These are phyloP conservation scores for Clarireedia paspali DNA, from an alignment of 2,329 filamentous ascomycete genomes.

Conservation along the genomic window DNA sequence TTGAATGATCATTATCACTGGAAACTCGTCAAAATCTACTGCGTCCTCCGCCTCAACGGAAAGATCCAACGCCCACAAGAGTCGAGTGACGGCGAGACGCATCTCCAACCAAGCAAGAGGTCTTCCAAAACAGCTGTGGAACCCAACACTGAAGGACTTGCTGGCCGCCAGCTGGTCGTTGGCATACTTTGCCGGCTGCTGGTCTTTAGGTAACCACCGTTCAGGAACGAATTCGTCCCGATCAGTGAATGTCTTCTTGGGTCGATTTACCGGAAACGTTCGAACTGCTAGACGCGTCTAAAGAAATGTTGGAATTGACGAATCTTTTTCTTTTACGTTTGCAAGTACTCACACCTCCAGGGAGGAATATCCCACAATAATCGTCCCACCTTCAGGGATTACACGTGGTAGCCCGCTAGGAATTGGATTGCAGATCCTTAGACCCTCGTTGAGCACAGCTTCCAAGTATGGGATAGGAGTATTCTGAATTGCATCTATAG, in stretches of 20 bases:
- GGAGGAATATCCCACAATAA: not conserved
- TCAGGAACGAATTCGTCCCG: slow-evolving; percentile 11
- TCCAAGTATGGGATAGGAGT: not conserved
- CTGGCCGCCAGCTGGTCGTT: slow-evolving; percentile 2
- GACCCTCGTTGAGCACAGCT: not conserved
- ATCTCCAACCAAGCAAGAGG: not conserved
- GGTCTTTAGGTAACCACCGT: slow-evolving; percentile 27
- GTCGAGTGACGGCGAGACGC: not conserved
- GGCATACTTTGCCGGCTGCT: not conserved
- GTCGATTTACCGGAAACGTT: not conserved
- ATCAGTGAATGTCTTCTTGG: slow-evolving; percentile 2
- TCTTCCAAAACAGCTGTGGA: slow-evolving; percentile 11
- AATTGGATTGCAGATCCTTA: slow-evolving; percentile 1
- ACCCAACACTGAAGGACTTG: slow-evolving; percentile 5
- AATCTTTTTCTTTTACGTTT: not conserved
- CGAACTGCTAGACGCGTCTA: slow-evolving; percentile 8
- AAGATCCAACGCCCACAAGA: not conserved
- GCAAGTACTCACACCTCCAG: not conserved
- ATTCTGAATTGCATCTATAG: slow-evolving; percentile 15
- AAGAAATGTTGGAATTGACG: not conserved
- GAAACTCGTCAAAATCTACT: not conserved
- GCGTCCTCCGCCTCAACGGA: not conserved
- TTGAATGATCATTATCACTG: not conserved
- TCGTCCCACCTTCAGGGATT: slow-evolving; percentile 1
- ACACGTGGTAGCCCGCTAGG: not conserved